Conservation (phyloP, 2,329 filamentous ascomycete species). For the Hymenotorrendiella dingleyae region DNA sequence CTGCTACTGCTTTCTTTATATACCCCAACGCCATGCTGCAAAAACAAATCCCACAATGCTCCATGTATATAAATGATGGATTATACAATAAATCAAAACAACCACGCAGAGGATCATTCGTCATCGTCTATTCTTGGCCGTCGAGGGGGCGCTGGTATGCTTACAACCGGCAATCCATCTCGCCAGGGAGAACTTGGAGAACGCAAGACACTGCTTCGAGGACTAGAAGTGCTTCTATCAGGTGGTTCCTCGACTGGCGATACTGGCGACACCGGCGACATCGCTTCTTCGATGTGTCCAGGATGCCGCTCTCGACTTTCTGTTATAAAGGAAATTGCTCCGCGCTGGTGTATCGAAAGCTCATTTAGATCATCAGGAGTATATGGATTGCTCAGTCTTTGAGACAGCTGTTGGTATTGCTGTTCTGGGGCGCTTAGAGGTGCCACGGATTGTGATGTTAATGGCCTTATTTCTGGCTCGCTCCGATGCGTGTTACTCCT, state of each 20-base stretch:
- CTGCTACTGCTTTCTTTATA: too few species aligned
- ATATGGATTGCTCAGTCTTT: conserved; percentile 23
- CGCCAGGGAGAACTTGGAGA: conserved; percentile 15
- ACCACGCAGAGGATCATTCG: neutral
- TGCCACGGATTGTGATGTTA: neutral
- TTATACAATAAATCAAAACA: neutral
- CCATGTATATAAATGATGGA: neutral
- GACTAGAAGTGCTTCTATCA: conserved; percentile 9
- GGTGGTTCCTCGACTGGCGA: neutral
- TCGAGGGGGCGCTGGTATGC: conserved; percentile 28
- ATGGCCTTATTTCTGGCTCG: conserved; percentile 1
- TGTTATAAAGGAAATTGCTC: conserved; percentile 25
- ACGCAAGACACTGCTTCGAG: conserved; percentile 14
- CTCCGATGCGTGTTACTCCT: too few species aligned
- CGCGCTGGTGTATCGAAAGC: conserved; percentile 23
- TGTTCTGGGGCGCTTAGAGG: conserved; percentile 1
- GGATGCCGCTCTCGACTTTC: conserved; percentile 12
- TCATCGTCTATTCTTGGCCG: conserved; percentile 18
- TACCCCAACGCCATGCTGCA: neutral
- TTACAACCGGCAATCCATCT: conserved; percentile 21
- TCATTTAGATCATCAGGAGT: conserved; percentile 21
- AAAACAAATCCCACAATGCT: too few species aligned
- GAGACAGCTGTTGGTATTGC: conserved; percentile 3
- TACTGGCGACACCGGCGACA: conserved; percentile 9
- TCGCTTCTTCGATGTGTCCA: conserved; percentile 5